Conservation (phyloP, 2,329 filamentous ascomycete genomes). For the Ophiosphaerella herpotricha region DNA sequence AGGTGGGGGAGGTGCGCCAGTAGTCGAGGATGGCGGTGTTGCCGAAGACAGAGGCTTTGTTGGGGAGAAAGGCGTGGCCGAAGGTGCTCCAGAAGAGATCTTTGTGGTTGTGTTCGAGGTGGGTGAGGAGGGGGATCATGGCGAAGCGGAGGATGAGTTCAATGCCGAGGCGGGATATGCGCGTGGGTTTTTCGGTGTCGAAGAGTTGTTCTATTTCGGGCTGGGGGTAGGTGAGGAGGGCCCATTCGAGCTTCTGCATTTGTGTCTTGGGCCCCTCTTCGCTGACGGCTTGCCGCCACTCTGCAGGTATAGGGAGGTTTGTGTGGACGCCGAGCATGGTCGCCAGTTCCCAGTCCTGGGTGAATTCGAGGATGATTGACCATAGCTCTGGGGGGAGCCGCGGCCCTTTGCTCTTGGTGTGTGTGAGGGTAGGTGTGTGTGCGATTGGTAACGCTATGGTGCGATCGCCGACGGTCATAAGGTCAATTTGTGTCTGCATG, state of each 20-base stretch:
- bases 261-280: slow-evolving; percentile 71
- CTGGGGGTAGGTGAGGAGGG: slow-evolving; percentile 74
- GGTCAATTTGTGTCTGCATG: slow-evolving; percentile 76
- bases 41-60: slow-evolving; percentile 87
- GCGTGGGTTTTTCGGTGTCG: slow-evolving; percentile 69
- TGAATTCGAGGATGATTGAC: slow-evolving; percentile 82
- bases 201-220: slow-evolving; percentile 75
- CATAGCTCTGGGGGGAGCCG: slow-evolving; percentile 82
- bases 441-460: slow-evolving; percentile 51
- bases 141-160: slow-evolving; percentile 92
- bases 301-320: slow-evolving; percentile 70
- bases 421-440: slow-evolving; percentile 38
- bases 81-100: slow-evolving; percentile 87
- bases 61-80: slow-evolving; percentile 78
- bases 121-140: slow-evolving; percentile 76
- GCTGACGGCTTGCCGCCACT: slow-evolving; percentile 70
- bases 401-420: slow-evolving; percentile 44
- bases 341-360: slow-evolving; percentile 89
- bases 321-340: slow-evolving; percentile 81
- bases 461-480: slow-evolving; percentile 74
- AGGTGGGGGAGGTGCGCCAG: slow-evolving; percentile 83
- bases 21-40: slow-evolving; percentile 84
- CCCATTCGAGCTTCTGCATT: slow-evolving; percentile 82
- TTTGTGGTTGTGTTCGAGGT: slow-evolving; percentile 67
- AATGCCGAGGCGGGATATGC: slow-evolving; percentile 79